phyloP scores from a whole-genome alignment of 1,284 basidiomycete genomes.

The Cystobasidium pallidum region DNA sequence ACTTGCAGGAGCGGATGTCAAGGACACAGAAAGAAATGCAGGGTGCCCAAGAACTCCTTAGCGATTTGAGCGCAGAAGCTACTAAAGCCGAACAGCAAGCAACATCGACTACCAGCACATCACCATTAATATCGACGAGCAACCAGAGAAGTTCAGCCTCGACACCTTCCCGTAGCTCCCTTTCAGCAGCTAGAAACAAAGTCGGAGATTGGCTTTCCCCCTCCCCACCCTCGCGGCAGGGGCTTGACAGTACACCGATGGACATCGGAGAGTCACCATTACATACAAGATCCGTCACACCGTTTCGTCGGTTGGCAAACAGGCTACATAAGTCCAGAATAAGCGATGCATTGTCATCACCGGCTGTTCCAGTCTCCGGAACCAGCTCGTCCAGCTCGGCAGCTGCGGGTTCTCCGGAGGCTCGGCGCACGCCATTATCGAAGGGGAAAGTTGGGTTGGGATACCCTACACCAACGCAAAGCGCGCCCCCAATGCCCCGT shows the following conservation, averaged over 20 bases:
- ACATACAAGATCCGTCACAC: conserved; percentile 23
- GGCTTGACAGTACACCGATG: background rate
- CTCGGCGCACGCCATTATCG: background rate
- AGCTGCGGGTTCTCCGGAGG: conserved; percentile 8
- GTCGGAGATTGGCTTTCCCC: conserved; percentile 40
- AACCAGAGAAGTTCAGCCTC: conserved; percentile 26
- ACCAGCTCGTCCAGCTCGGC: conserved; percentile 15
- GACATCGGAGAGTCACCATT: conserved; percentile 6
- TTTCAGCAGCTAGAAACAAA: conserved; percentile 10
- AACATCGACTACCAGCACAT: background rate
- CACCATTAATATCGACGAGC: conserved; percentile 14
- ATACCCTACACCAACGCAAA: background rate
- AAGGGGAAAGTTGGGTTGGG: background rate
- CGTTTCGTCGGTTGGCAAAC: conserved; percentile 34
- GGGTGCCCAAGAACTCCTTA: conserved; percentile 66
- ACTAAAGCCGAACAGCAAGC: background rate
- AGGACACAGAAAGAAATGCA: conserved; percentile 82
- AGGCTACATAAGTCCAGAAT: conserved; percentile 14
- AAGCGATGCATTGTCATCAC: conserved; percentile 14
- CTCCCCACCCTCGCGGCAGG: background rate
- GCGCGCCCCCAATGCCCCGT: conserved; percentile 8
- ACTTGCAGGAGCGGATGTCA: conserved; percentile 71
- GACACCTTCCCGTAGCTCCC: conserved; percentile 1
- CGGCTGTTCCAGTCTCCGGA: conserved; percentile 6
- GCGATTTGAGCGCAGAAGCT: conserved; percentile 47